phyloP scores from a whole-genome alignment of 2,329 filamentous ascomycete species.

The Albophoma yamanashiensis region DNA sequence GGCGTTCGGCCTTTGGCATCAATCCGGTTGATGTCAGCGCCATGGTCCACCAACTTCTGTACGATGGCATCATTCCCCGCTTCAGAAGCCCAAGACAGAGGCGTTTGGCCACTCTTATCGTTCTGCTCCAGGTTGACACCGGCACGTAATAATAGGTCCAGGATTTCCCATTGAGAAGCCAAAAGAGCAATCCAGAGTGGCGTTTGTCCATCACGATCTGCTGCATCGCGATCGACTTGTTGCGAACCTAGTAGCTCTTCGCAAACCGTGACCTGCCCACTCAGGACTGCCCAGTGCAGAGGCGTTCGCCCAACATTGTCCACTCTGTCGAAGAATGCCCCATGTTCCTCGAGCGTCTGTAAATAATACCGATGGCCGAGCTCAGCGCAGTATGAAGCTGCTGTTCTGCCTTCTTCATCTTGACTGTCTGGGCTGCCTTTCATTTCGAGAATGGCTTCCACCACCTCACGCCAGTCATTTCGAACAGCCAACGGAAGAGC shows the following conservation, averaged over 20 bases:
- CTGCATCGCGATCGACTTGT: not conserved
- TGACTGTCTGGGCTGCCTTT: slow-evolving; percentile 2
- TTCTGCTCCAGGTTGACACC: slow-evolving; percentile 3
- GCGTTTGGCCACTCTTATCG: not conserved
- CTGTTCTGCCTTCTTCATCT: slow-evolving; percentile 6
- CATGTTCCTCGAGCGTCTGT: not conserved
- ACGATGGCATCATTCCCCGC: slow-evolving; percentile 5
- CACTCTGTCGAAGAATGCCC: slow-evolving; percentile 1
- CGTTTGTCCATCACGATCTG: not conserved
- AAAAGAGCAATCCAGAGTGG: not conserved
- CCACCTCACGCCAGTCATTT: slow-evolving; percentile 6
- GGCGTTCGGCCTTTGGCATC: not conserved
- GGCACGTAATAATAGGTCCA: slow-evolving; percentile 2
- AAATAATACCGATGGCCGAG: slow-evolving; percentile 2
- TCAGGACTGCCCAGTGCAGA: slow-evolving; percentile 1
- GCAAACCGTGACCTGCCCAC: not conserved
- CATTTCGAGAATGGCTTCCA: slow-evolving; percentile 5
- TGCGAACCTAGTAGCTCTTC: not conserved
- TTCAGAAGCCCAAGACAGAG: not conserved
- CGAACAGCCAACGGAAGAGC: slow-evolving; percentile 6
- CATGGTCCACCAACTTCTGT: slow-evolving; percentile 2
- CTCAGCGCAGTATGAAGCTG: slow-evolving; percentile 6
- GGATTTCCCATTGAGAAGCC: slow-evolving; percentile 4
- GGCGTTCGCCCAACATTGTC: slow-evolving; percentile 3
- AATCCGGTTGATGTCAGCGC: not conserved